phyloP scores from a whole-genome alignment of 1,284 basidiomycete species.

The Ceratobasidium theobromae region DNA sequence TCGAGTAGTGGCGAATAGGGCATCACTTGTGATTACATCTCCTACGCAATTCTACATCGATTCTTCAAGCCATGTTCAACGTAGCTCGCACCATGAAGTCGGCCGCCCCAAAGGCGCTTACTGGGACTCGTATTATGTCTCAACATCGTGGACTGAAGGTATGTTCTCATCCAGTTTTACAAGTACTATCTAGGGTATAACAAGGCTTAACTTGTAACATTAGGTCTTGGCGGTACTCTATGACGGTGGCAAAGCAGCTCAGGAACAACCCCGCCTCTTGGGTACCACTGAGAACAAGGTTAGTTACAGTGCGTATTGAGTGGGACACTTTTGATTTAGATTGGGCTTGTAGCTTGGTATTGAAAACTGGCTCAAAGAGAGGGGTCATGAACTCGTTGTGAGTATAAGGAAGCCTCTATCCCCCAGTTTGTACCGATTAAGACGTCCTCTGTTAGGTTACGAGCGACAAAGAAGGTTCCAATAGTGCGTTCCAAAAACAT shows the following conservation, averaged over 20 bases:
- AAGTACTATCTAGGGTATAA: not conserved
- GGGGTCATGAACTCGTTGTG: constrained; percentile 77
- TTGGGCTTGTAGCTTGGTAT: constrained; percentile 70
- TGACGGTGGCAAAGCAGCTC: constrained; percentile 69
- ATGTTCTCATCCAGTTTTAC: not conserved
- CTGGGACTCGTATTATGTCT: not conserved
- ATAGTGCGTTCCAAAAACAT: constrained; percentile 79
- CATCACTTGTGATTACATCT: not conserved
- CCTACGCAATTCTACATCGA: not conserved
- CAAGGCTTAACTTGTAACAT: not conserved
- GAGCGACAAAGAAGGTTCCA: constrained; percentile 18
- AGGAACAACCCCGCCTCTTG: constrained; percentile 79
- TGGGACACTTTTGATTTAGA: not conserved
- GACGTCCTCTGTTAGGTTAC: constrained; percentile 5
- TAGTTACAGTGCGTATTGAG: constrained; percentile 19
- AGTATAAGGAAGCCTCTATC: too few relatives aligned
- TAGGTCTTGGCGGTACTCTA: constrained; percentile 83
- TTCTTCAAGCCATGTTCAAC: not conserved
- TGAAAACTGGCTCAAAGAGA: constrained; percentile 65
- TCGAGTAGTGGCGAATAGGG: not conserved
- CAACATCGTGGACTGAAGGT: constrained; percentile 2
- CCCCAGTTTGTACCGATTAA: too few relatives aligned
- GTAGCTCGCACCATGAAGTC: not conserved
- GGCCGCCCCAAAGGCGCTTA: not conserved
- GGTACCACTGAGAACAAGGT: constrained; percentile 89